Evolutionary conservation across 2,329 filamentous ascomycete genomes (phyloP), one percentile per base, ranked within the genome.

Genomic region (Blumeria graminis): DNA sequence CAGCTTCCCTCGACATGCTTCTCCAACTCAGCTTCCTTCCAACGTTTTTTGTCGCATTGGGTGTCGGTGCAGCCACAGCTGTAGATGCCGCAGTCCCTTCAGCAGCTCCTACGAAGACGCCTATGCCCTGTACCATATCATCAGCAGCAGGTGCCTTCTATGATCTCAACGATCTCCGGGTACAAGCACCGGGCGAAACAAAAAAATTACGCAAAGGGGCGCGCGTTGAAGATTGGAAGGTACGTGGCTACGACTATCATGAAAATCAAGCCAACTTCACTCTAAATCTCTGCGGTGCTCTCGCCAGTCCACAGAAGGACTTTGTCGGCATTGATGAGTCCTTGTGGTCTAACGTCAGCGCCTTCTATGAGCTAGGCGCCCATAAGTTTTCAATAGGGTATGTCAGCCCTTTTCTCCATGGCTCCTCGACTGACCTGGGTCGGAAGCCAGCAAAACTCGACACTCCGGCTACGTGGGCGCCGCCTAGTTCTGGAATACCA

Each of bases 401-500:
- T 66, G 80, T 54, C 22, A 33, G 22, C 22, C 22, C 48, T 3
- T 22, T 13, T 13, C 18, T 11, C 16, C 7, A 7, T 9, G 22
- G n/a, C 22, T 46, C 9, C n/a, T 13, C 32, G 4, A 35, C 22
- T 3, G 50, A 9, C 55, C 60, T 62, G 56, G 61, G 38, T 16
- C n/a, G 41, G 58, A 62, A 81, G 78, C 8, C 71, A 75, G 62
- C 72, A 81, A 65, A 77, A 75, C 1, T 71, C 74, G 55, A 65
- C 71, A 6, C 66, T 81, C 39, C 69, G 75, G 38, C 71, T 78
- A 61, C 76, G 84, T 56, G 85, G 86, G 53, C 77, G 81, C 63
- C 86, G 87, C 67, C 73, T 90, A 3, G 77, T 89, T 11, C 70
- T 90, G 18, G 84, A 87, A 64, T 90, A 90, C 67, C 81, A 76